phyloP scores from a whole-genome alignment of 306 rosid genomes.

The Lithocarpus polystachyus region DNA sequence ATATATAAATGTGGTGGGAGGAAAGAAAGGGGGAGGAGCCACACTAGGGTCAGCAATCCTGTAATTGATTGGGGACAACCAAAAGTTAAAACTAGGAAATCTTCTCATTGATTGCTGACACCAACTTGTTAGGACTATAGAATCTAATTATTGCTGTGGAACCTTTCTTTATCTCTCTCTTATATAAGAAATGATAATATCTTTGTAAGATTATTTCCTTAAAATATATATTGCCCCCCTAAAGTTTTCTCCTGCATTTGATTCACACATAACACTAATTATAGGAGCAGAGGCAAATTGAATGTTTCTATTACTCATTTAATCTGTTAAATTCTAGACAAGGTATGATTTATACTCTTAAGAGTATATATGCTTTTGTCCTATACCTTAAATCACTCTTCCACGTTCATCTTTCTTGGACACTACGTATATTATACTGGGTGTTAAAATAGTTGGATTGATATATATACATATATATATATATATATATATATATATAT shows the following conservation, averaged over 20 bases:
- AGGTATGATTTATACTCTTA: not conserved
- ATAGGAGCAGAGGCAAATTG: not conserved
- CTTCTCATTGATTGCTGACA: slow-evolving; percentile 24
- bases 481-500: not conserved
- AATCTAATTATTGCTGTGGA: slow-evolving; percentile 14
- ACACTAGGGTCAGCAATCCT: not conserved
- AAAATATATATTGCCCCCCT: not conserved
- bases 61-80: slow-evolving; percentile 25
- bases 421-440: not conserved
- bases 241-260: not conserved
- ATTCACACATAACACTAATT: not conserved
- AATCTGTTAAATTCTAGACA: not conserved
- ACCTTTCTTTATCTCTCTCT: not conserved
- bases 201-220: not conserved
- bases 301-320: not conserved
- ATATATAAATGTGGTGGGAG: slow-evolving; percentile 5
- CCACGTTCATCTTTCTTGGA: slow-evolving; percentile 21
- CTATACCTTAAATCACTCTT: slow-evolving; percentile 10
- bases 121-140: slow-evolving; percentile 21
- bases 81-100: slow-evolving; percentile 29
- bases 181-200: not conserved
- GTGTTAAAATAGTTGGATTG: not conserved
- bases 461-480: not conserved
- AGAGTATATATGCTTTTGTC: not conserved
- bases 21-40: not conserved